Base-by-base conservation (phyloP, 352 stramenopile genomes). In the Pythium brassicae region DNA sequence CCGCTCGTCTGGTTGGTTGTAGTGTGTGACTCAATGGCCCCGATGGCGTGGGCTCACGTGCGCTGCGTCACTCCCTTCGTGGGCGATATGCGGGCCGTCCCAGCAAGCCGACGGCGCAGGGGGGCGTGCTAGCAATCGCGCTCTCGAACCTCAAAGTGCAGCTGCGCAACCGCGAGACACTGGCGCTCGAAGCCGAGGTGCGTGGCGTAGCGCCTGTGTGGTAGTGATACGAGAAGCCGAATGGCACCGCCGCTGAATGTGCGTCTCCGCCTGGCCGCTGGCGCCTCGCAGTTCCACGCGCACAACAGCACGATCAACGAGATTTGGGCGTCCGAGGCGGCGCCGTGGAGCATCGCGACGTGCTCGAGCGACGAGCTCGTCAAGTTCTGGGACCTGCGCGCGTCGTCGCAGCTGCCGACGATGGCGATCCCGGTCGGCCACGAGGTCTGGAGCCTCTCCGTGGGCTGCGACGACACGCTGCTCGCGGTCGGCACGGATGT, bases 341-440 rank as follows among this genome's bases (percentile, higher is more conserved):
- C 76, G 34, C 79, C 83, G 2, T 83, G 70, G 63, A 84, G 79
- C 48, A 58, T 95, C 43, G 80, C 83, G 26, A 92, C 82, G 52
- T 90, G 83, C 66, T 95, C 86, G 20, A 95, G 80, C 45, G 86
- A 95, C 59, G 70, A 92, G 62, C 84, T 71, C 14, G 82, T 93
- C 53, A 92, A 95, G 61, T 75, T 95, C 47, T 95, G 86, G 86
- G 86, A 95, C 44, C 68, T 88, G 29, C 78, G 85, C 10, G 27
- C 47, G 29, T 53, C 47, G n/a, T 63, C 72, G 27, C 63, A 71
- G 19, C 56, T 79, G 35, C 76, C 80, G 27, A 71, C 73, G 3
- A 81, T 92, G 74, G 69, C 74, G 20, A 74, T 93, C 27, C 69
- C 75, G 4, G 68, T 91, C 1, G 71, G 78, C 20, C 68, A 73